Conservation (phyloP, 441 rosid genomes). For the Corymbia calophylla region DNA sequence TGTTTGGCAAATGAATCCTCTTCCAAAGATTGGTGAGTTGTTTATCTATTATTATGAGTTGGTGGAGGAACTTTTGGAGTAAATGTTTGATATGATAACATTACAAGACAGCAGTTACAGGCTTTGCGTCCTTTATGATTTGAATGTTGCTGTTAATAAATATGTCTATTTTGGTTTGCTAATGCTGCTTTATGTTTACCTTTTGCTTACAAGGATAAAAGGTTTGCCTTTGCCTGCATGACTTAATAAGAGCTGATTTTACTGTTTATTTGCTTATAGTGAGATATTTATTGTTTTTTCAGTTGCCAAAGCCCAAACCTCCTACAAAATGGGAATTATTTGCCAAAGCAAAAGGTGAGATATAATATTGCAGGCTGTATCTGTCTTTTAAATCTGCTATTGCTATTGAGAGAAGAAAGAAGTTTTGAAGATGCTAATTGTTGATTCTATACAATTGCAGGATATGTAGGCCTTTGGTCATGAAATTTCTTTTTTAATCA, state of each 20-base stretch:
- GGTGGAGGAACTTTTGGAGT: background rate
- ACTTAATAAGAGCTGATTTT: background rate
- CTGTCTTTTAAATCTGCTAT: background rate
- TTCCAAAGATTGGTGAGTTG: background rate
- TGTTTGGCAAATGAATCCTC: background rate
- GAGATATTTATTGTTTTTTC: constrained; percentile 16
- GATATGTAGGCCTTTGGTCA: background rate
- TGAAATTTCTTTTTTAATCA: background rate
- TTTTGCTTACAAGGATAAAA: background rate
- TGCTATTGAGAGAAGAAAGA: background rate
- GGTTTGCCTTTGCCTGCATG: background rate
- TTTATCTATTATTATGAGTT: background rate
- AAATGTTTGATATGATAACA: background rate
- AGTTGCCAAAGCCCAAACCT: constrained; percentile 65
- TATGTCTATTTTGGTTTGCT: background rate
- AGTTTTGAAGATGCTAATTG: background rate
- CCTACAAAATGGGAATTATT: constrained; percentile 63
- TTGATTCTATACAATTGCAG: background rate
- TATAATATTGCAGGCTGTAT: background rate
- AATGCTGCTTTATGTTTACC: background rate
- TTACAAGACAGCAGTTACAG: background rate
- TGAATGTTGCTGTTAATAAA: background rate
- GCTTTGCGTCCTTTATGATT: background rate
- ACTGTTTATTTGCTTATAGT: background rate
- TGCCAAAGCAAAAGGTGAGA: constrained; percentile 55